A percentile compares a stretch with the other conserved stretches of the same genome.
These are phyloP conservation scores for Leucocoprinus sp. DNA, from an alignment of 768 basidiomycete species.

Conservation along the genomic window DNA sequence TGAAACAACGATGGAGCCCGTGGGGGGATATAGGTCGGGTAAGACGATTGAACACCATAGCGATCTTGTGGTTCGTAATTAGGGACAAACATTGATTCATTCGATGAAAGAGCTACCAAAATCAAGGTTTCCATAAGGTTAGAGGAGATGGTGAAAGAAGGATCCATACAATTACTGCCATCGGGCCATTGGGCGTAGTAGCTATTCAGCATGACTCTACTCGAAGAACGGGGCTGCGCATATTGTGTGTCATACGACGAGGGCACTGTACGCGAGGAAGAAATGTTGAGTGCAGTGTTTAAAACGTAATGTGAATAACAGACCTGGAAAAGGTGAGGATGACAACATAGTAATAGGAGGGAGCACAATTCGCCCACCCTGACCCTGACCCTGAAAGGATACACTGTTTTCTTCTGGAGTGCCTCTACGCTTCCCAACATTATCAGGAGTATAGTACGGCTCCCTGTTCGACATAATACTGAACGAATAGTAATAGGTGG, in stretches of 20 bases:
- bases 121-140: constrained; percentile 21
- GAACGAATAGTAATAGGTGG: constrained; percentile 50
- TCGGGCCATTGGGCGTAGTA: constrained; percentile 31
- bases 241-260: constrained; percentile 48
- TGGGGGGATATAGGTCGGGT: constrained; percentile 36
- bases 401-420: constrained; percentile 59
- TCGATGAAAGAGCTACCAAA: constrained; percentile 37
- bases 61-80: constrained; percentile 55
- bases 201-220: constrained; percentile 38
- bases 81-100: constrained; percentile 27
- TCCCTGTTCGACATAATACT: constrained; percentile 68
- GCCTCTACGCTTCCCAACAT: constrained; percentile 60
- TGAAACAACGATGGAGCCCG: constrained; percentile 37
- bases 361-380: constrained; percentile 86
- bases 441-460: constrained; percentile 57
- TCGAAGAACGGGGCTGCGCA: constrained; percentile 58
- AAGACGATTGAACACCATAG: constrained; percentile 39
- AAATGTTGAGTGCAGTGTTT: constrained; percentile 47
- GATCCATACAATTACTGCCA: constrained; percentile 24
- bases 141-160: constrained; percentile 15
- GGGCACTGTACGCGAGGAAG: constrained; percentile 51
- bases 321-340: constrained; percentile 88
- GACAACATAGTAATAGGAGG: constrained; percentile 82
- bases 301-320: constrained; percentile 52
- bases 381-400: constrained; percentile 77